Evolutionary conservation across 106 monocot species (phyloP), one percentile per base, ranked within the genome.

Genomic region (Dendrobium nobile): DNA sequence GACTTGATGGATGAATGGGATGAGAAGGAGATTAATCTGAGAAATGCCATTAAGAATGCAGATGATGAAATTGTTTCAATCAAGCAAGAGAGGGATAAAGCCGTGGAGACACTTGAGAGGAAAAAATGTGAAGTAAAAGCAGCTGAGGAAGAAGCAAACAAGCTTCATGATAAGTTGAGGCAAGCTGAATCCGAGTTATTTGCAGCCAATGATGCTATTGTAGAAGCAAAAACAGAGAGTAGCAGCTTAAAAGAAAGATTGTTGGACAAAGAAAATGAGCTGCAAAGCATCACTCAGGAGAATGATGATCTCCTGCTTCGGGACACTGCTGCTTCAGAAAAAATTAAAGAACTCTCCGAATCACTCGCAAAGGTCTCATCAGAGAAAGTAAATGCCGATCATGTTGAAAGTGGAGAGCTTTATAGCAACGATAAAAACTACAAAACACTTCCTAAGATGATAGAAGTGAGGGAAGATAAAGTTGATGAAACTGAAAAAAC

Each of bases 281-380:
- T 88, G 45, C 93, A 90, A 80, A 90, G 85, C 37, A 78, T 90
- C 19, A 77, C 59, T 33, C 89, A 85, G 42, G 90, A 88, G 81
- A 88, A 84, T 40, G 80, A 85, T n/a, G 92, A 92, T 2, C 75
- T 89, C 15, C 70, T 77, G 5, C 67, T 74, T 16, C 85, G 78
- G 58, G 84, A 85, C 70, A 48, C 83, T 48, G 82, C 78, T 16
- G 65, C 81, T 33, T 56, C 59, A 7, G 41, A 68, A 28, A 80
- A 85, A 78, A 72, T 85, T 7, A 72, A 81, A 45, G 79, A 84
- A 43, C 81, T 86, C 17, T 47, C 86, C 11, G 75, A 68, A 28
- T 78, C 83, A 43, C 81, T 88, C 0, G 41, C 41, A 0, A 81
- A 85, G 67, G 54, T 51, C 6, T 51, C 70, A 31, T 75, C 74